Evolutionary conservation across 805 yeast genomes (phyloP).

Genomic region (Candida tibetensis): DNA sequence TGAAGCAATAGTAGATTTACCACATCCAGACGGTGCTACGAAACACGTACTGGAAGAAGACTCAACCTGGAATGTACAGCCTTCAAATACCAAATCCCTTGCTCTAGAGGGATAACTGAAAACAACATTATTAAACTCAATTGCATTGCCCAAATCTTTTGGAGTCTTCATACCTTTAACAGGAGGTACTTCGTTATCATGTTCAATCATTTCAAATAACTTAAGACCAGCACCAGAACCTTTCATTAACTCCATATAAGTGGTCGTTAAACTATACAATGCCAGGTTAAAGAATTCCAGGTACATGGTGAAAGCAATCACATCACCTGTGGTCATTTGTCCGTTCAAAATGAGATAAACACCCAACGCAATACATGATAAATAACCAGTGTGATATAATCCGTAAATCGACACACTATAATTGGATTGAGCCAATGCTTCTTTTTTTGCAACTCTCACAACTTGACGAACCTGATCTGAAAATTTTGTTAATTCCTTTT

Average conservation of each 20-base stretch:
- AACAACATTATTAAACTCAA: slow-evolving; percentile 37
- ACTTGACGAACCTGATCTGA: slow-evolving; percentile 38
- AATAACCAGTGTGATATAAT: slow-evolving; percentile 42
- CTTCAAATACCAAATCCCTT: slow-evolving; percentile 34
- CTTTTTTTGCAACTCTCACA: slow-evolving; percentile 40
- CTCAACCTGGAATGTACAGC: slow-evolving; percentile 35
- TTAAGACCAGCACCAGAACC: slow-evolving; percentile 47
- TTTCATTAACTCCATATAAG: slow-evolving; percentile 46
- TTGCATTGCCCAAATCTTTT: slow-evolving; percentile 22
- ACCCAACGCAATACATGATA: slow-evolving; percentile 42
- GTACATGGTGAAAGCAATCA: slow-evolving; percentile 46
- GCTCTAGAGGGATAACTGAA: slow-evolving; percentile 44
- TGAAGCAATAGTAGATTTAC: slow-evolving; percentile 58
- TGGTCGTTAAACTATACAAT: slow-evolving; percentile 42
- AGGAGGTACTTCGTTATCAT: slow-evolving; percentile 34
- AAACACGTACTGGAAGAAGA: slow-evolving; percentile 39
- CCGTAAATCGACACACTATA: slow-evolving; percentile 42
- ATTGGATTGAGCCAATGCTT: slow-evolving; percentile 45
- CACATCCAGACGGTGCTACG: slow-evolving; percentile 61
- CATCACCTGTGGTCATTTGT: slow-evolving; percentile 47
- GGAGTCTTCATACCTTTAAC: slow-evolving; percentile 31
- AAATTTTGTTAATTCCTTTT: slow-evolving; percentile 39
- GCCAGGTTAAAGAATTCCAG: slow-evolving; percentile 44
- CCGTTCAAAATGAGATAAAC: slow-evolving; percentile 41
- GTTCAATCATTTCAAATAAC: slow-evolving; percentile 41